Percentiles rank a stretch among this genome's conserved stretches.
phyloP scores from a whole-genome alignment of 345 rosid genomes.

The Dimocarpus longan region DNA sequence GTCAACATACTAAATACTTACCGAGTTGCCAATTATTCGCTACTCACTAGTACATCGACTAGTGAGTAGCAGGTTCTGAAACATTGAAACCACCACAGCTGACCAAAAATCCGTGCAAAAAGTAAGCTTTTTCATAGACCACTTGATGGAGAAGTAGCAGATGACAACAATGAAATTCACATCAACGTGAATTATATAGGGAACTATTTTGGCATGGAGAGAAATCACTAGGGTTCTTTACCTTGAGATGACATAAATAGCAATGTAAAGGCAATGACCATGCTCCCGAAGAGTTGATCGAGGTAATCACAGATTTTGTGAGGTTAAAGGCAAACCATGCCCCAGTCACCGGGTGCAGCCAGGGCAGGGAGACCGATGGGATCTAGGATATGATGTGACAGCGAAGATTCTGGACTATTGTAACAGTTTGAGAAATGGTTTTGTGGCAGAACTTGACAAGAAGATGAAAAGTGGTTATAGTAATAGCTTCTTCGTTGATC shows the following conservation, averaged over 20 bases:
- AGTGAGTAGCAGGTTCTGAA: no score
- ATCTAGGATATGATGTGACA: constrained; percentile 67
- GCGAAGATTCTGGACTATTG: constrained; percentile 67
- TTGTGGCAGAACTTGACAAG: constrained; percentile 67
- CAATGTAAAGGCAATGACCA: constrained; percentile 64
- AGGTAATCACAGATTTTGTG: constrained; percentile 71
- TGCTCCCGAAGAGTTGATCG: constrained; percentile 47
- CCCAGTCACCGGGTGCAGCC: constrained; percentile 54
- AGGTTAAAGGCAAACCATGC: constrained; percentile 32
- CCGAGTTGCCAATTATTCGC: no score
- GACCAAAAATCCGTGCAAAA: constrained; percentile 23
- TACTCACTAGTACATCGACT: no score
- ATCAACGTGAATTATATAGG: constrained; percentile 35
- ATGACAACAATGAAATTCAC: constrained; percentile 35
- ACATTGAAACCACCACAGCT: neutral
- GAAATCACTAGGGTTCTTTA: constrained; percentile 63
- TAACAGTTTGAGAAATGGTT: constrained; percentile 46
- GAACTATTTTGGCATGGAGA: constrained; percentile 34
- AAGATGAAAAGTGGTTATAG: constrained; percentile 62
- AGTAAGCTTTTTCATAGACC: constrained; percentile 32
- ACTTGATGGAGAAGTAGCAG: constrained; percentile 26
- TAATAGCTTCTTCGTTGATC: constrained; percentile 46
- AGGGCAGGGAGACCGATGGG: constrained; percentile 67
- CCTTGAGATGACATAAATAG: constrained; percentile 72
- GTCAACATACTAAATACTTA: no score